Base-by-base conservation (phyloP, 495 filamentous ascomycete genomes). In the Daldinia grandis region DNA sequence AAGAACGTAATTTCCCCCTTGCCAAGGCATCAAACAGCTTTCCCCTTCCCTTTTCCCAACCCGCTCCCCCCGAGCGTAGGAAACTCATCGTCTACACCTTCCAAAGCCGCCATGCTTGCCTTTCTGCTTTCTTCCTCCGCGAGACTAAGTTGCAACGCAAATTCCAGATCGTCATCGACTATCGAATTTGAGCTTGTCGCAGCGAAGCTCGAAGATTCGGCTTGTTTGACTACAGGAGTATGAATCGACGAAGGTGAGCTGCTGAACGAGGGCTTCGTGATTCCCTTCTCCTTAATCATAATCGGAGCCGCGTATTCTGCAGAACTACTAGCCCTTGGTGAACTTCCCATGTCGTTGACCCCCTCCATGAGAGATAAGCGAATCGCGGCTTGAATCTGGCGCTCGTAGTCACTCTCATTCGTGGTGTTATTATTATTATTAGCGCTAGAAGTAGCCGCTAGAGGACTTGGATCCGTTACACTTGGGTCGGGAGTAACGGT, bases 81-180 rank as follows among this genome's bases (percentile, higher is more conserved):
- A 60, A 90, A 92, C 62, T 88, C 87, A 30, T 89, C 87, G 30
- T 80, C 81, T n/a, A 64, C 64, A 19, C 55, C 56, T n/a, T 53
- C 58, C 17, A 66, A 37, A 51, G 33, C 49, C 74, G 58, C 71
- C 56, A 62, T 64, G 65, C 69, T 67, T 55, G 74, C 64, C 68
- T 74, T 76, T 62, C 79, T 82, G 79, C 79, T 88, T 78, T 88
- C 81, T 60, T 93, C 89, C 79, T 97, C 94, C 12, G 89, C 91
- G 50, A 98, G 78, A 76, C 95, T 98, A 31, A 98, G 79, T 76
- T 90, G 88, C 63, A 98, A 79, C 3, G 95, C 95, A 64, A 93
- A 88, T 47, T 96, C 91, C 42, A 98, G 76, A 78, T 97, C 95
- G 49, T 90, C 87, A 70, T 93, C 85, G 4, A 47, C 30, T 54